A percentile compares a stretch with the other conserved stretches of the same genome.
These are phyloP conservation scores for Aureobasidium mangrovei DNA, from an alignment of 2,329 filamentous ascomycete species.

Conservation along the genomic window DNA sequence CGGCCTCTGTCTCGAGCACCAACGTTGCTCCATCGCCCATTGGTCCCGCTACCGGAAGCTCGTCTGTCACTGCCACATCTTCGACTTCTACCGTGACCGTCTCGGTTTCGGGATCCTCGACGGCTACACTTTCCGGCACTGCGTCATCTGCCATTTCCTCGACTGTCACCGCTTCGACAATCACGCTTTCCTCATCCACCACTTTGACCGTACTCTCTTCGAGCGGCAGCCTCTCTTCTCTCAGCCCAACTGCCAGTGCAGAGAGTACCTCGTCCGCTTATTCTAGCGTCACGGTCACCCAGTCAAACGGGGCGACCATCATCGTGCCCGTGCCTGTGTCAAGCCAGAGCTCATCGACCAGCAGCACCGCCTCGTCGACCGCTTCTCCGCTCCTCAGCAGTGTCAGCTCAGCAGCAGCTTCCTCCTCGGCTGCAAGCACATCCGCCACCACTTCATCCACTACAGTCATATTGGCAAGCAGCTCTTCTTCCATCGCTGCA, in stretches of 20 bases:
- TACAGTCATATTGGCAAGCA: background rate
- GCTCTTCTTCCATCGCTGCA: background rate
- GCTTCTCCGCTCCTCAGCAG: slow-evolving; percentile 10
- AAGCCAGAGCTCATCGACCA: background rate
- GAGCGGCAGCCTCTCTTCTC: background rate
- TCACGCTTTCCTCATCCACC: background rate
- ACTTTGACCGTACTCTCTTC: background rate
- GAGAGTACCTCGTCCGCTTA: background rate
- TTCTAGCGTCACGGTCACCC: background rate
- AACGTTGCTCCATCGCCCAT: background rate
- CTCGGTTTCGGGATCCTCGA: no score
- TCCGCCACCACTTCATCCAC: background rate
- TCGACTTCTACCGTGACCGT: background rate
- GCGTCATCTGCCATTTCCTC: no score
- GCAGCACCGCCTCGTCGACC: background rate
- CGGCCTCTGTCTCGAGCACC: background rate
- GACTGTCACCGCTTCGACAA: background rate
- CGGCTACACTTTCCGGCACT: no score
- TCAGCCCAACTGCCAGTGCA: background rate
- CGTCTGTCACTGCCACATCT: background rate
- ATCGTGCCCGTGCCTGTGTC: slow-evolving; percentile 9
- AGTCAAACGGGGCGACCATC: background rate
- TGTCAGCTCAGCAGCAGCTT: slow-evolving; percentile 5
- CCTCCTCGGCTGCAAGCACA: background rate
- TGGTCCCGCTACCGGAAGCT: slow-evolving; percentile 3